Evolutionary conservation across 129 eudicot species (phyloP).

Genomic region (Sambucus nigra): DNA sequence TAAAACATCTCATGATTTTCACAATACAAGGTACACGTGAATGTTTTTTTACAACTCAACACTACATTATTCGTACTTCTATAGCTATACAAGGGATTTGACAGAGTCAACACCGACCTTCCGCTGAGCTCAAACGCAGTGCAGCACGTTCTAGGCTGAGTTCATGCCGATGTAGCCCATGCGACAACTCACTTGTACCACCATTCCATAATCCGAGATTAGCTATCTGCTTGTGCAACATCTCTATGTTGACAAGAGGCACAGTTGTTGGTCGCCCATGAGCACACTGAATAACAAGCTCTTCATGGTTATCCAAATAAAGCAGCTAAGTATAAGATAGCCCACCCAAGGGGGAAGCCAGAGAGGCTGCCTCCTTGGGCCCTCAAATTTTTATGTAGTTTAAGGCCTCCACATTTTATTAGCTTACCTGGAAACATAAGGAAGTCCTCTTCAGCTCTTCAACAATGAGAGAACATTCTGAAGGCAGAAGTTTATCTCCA

Average conservation of each 20-base stretch:
- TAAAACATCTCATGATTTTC: too few species aligned
- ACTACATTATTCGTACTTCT: too few species aligned
- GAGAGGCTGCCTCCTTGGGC: background rate
- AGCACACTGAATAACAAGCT: slow-evolving; percentile 67
- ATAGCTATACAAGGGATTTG: too few species aligned
- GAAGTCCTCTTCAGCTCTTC: slow-evolving; percentile 92
- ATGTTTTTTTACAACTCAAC: too few species aligned
- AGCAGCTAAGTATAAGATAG: background rate
- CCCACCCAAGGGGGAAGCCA: slow-evolving; percentile 1
- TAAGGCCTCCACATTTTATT: too few species aligned
- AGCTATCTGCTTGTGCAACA: slow-evolving; percentile 61
- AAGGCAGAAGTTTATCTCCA: slow-evolving; percentile 83
- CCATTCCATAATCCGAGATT: slow-evolving; percentile 39
- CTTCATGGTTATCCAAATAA: background rate
- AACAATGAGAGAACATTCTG: slow-evolving; percentile 92
- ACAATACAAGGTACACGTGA: too few species aligned
- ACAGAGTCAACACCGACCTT: slow-evolving; percentile 8
- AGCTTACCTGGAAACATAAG: slow-evolving; percentile 81
- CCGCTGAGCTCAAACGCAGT: slow-evolving; percentile 40
- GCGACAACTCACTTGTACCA: slow-evolving; percentile 52
- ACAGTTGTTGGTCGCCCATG: slow-evolving; percentile 98
- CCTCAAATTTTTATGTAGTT: too few species aligned
- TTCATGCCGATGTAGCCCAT: slow-evolving; percentile 52
- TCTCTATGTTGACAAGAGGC: slow-evolving; percentile 65
- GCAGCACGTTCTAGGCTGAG: slow-evolving; percentile 49